A percentile compares a stretch with the other conserved stretches of the same genome.
Conservation (phyloP, 1,284 basidiomycete genomes). For the Leccinum subrobustum region DNA sequence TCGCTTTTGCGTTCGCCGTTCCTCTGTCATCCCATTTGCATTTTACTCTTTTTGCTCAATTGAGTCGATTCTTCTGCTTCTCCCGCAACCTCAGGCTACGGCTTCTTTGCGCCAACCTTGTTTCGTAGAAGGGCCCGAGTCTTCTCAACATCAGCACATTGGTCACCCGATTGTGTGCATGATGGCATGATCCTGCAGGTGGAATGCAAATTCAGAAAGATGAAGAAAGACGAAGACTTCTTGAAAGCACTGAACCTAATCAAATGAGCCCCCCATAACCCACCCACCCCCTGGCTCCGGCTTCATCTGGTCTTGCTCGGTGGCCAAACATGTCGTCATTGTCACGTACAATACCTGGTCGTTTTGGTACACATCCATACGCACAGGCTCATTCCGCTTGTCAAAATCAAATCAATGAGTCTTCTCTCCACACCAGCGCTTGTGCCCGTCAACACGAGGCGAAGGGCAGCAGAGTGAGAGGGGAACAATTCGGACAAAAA, state of each 20-base stretch:
- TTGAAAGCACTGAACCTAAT: too few relatives aligned
- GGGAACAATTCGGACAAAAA: not conserved
- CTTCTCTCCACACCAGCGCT: slow-evolving; percentile 8
- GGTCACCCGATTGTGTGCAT: not conserved
- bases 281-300: too few relatives aligned
- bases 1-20: not conserved
- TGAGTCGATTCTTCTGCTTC: not conserved
- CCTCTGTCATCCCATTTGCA: not conserved
- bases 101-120: not conserved
- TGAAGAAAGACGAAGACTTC: not conserved
- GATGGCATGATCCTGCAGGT: not conserved
- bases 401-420: slow-evolving; percentile 25
- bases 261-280: too few relatives aligned
- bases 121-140: not conserved
- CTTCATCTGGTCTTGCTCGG: not conserved
- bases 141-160: not conserved
- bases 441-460: not conserved
- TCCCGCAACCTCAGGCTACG: not conserved
- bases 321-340: not conserved
- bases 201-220: not conserved
- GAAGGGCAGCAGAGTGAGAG: not conserved
- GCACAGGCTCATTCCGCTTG: not conserved
- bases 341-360: slow-evolving; percentile 7
- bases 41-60: not conserved
- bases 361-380: not conserved